Evolutionary conservation across 2,329 filamentous ascomycete species (phyloP).

Genomic region (Delphinella strobiligena): DNA sequence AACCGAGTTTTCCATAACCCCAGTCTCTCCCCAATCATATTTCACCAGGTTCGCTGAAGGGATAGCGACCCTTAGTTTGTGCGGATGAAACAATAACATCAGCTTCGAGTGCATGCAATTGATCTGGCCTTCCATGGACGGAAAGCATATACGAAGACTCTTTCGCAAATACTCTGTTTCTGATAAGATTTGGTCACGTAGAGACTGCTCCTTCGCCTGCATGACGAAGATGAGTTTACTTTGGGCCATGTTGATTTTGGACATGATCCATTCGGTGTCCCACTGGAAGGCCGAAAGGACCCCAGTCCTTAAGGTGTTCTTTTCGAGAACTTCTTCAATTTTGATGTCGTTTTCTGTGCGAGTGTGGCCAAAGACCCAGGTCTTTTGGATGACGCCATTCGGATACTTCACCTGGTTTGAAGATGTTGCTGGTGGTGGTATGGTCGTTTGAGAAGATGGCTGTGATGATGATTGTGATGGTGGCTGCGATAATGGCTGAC

Average conservation of each 20-base stretch:
- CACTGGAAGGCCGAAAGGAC: conserved; percentile 81
- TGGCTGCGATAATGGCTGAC: not conserved
- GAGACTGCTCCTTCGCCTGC: conserved; percentile 39
- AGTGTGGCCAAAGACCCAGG: conserved; percentile 55
- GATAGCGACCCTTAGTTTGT: conserved; percentile 65
- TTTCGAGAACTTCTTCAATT: conserved; percentile 76
- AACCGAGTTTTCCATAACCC: conserved; percentile 75
- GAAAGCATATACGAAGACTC: conserved; percentile 60
- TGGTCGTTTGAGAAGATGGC: not conserved
- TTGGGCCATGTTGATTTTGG: conserved; percentile 41
- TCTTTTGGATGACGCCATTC: conserved; percentile 64
- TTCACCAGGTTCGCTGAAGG: conserved; percentile 77
- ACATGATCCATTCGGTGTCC: conserved; percentile 67
- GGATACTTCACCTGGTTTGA: conserved; percentile 32
- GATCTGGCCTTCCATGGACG: conserved; percentile 58
- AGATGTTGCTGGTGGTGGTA: not conserved
- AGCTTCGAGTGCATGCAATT: conserved; percentile 90
- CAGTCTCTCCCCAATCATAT: conserved; percentile 82
- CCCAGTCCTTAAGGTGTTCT: conserved; percentile 57
- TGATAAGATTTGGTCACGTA: conserved; percentile 19
- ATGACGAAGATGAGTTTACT: conserved; percentile 45
- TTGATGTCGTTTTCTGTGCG: conserved; percentile 63
- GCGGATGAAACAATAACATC: conserved; percentile 70
- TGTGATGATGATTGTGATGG: not conserved
- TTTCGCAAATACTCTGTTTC: conserved; percentile 19